Conservation (phyloP, 2,329 filamentous ascomycete species). For the Aspergillus sclerotialis region DNA sequence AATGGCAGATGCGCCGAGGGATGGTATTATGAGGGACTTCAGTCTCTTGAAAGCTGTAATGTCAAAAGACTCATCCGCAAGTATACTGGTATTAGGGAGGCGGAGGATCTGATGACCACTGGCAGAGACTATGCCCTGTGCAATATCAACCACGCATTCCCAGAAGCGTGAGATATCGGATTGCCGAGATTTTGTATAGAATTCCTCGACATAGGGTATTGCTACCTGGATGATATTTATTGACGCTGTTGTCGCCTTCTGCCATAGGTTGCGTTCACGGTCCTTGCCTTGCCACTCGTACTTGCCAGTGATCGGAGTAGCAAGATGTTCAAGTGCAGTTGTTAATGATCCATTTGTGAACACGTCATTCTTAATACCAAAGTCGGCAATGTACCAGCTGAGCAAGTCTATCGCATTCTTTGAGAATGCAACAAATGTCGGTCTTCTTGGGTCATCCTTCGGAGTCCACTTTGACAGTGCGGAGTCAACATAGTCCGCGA, state of each 20-base stretch:
- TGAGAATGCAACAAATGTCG: constrained; percentile 84
- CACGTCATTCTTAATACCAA: constrained; percentile 54
- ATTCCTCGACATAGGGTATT: constrained; percentile 52
- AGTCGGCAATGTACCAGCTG: constrained; percentile 33
- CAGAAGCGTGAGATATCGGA: constrained; percentile 56
- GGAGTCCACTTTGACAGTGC: constrained; percentile 37
- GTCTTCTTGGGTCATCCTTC: constrained; percentile 42
- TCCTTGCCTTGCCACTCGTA: constrained; percentile 70
- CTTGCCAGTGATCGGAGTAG: constrained; percentile 66
- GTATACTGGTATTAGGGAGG: constrained; percentile 41
- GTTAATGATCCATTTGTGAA: constrained; percentile 63
- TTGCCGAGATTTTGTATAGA: constrained; percentile 21
- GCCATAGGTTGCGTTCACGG: constrained; percentile 69
- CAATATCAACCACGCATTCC: constrained; percentile 58
- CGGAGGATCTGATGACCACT: constrained; percentile 45
- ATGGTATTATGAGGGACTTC: constrained; percentile 61
- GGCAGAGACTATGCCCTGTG: constrained; percentile 63
- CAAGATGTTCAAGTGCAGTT: constrained; percentile 59
- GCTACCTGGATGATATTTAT: constrained; percentile 62
- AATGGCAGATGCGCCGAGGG: constrained; percentile 60
- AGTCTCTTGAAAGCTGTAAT: constrained; percentile 65
- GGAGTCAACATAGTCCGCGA: constrained; percentile 64
- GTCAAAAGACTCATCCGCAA: constrained; percentile 73
- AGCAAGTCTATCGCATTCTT: constrained; percentile 72
- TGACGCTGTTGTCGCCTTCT: constrained; percentile 64